Conservation (phyloP, 192 early-diverging fungal species). For the Coemansia sp. region DNA sequence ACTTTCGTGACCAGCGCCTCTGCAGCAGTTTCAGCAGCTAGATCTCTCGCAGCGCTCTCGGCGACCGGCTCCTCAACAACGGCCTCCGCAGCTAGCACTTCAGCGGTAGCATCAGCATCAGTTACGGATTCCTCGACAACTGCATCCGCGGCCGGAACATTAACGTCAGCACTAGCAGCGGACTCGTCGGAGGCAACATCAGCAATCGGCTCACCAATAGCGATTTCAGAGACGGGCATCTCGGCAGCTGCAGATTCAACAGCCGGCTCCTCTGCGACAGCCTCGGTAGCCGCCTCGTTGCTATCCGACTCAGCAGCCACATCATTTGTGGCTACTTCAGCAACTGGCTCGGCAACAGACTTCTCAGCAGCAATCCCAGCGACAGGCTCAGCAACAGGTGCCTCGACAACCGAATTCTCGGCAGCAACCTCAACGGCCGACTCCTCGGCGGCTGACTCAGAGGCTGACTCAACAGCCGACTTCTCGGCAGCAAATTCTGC, state of each 20-base stretch:
- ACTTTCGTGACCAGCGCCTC: no score
- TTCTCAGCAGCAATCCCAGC: constrained; percentile 1
- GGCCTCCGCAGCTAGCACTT: background rate
- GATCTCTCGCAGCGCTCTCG: no score
- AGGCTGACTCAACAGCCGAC: background rate
- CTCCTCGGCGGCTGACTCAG: background rate
- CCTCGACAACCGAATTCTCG: background rate
- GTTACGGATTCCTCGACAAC: background rate
- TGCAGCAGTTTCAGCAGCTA: no score
- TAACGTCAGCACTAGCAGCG: background rate
- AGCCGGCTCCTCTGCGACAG: background rate
- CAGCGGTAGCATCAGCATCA: background rate
- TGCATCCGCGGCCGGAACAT: background rate
- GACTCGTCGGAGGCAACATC: constrained; percentile 2
- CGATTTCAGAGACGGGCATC: no score
- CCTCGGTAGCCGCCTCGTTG: background rate
- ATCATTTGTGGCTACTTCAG: background rate
- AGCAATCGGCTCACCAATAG: background rate
- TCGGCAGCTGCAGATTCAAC: background rate
- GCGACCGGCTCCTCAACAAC: background rate
- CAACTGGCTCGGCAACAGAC: background rate
- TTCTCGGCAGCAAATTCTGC: background rate
- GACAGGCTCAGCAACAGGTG: background rate
- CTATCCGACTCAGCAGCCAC: constrained; percentile 1
- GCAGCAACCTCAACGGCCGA: background rate